Conservation (phyloP, 2,329 filamentous ascomycete genomes). For the Epicoccum nigrum region DNA sequence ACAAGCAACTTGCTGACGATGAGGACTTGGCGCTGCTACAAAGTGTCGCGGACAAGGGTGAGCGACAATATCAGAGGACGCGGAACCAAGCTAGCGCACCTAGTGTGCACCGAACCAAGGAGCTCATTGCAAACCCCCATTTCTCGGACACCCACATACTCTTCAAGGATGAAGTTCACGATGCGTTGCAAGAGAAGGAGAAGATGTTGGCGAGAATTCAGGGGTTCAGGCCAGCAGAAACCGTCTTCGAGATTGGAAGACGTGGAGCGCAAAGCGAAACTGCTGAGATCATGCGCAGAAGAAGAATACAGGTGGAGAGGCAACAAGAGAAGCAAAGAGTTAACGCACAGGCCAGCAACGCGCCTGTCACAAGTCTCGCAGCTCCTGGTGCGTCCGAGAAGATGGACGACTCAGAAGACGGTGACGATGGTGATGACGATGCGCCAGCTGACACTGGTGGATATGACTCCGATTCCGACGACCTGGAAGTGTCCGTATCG, state of each 20-base stretch:
- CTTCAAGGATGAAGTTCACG: conserved; percentile 67
- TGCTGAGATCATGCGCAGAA: conserved; percentile 75
- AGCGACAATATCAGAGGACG: conserved; percentile 89
- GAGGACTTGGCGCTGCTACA: conserved; percentile 75
- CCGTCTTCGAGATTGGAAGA: conserved; percentile 92
- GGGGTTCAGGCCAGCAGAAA: conserved; percentile 87
- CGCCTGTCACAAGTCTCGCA: conserved; percentile 9
- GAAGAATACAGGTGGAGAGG: conserved; percentile 71
- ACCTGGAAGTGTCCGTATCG: conserved; percentile 60
- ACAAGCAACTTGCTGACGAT: conserved; percentile 76
- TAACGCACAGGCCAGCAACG: conserved; percentile 43
- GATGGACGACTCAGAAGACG: conserved; percentile 42
- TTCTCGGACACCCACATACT: conserved; percentile 81
- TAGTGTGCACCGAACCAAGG: conserved; percentile 85
- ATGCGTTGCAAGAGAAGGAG: conserved; percentile 71
- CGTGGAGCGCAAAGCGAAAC: conserved; percentile 68
- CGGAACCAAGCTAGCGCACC: conserved; percentile 88
- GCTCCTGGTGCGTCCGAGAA: conserved; percentile 20
- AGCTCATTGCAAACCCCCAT: conserved; percentile 70
- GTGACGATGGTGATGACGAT: conserved; percentile 36
- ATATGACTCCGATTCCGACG: conserved; percentile 57
- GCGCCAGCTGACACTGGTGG: conserved; percentile 34
- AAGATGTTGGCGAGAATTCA: conserved; percentile 89
- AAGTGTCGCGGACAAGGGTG: conserved; percentile 80
- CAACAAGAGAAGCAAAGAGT: conserved; percentile 53